Evolutionary conservation across 257 asterid genomes (phyloP), one percentile per base, ranked within the genome.

Genomic region (Scutellaria minor): DNA sequence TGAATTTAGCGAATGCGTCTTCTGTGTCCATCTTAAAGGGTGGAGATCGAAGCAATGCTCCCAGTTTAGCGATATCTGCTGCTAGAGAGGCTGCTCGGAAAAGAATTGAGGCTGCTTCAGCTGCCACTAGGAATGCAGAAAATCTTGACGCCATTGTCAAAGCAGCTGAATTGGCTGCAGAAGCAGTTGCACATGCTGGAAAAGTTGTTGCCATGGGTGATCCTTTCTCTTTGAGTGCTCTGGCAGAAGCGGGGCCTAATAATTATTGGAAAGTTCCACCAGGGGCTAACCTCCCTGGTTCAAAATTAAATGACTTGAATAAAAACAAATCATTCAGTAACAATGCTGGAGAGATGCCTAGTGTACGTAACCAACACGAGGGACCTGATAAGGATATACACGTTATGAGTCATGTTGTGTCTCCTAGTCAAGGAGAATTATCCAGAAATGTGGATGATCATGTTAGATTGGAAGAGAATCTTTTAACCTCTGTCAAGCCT

Each of bases 81-180:
- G 97, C 97, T 44, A 89, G 94, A 80, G 97, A 92, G 83, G 99
- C 99, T 62, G 88, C 99, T 51, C 86, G 82, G 85, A 92, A 85
- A 75, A 90, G 89, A 77, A 82, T 95, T 61, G 99, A 92, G 78
- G 97, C 90, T 85, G 96, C 99, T 83, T 90, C 97, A 67, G 89
- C 96, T 82, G 98, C 96, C 64, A 81, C 97, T n/a, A 89, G 83
- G 79, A 93, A 95, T 74, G 98, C 99, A 54, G 96, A 87, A 78
- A 92, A 87, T 82, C 86, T 90, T 75, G 97, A 92, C 68, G 91
- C 98, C 39, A 88, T 95, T 79, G 87, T 92, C 7, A 95, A 83
- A 77, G 98, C 99, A 40, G 97, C 98, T 27, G 98, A 92, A 84
- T 79, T 95, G 80, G 96, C 99, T 64, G 89, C 98, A 66, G 97